These are phyloP conservation scores for Mycena crocata DNA, from an alignment of 768 basidiomycete species.

Conservation along the genomic window DNA sequence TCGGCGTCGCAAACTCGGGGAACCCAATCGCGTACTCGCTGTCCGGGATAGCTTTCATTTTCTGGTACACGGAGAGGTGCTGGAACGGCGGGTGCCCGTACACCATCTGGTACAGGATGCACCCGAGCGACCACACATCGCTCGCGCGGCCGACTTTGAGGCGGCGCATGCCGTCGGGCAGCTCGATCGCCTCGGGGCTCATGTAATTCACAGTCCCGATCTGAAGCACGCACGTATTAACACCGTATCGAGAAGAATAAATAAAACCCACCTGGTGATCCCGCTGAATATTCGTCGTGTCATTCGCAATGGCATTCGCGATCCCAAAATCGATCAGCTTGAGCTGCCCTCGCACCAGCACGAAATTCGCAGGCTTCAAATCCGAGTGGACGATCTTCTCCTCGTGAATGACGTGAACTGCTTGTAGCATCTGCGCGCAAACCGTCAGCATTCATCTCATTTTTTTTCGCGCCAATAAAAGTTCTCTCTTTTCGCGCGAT, in stretches of 20 bases:
- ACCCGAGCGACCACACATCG: constrained; percentile 98
- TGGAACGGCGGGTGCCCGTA: constrained; percentile 96
- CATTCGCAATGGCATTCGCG: constrained; percentile 97
- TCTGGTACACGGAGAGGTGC: constrained; percentile 82
- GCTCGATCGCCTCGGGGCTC: constrained; percentile 96
- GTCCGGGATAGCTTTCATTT: constrained; percentile 96
- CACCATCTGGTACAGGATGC: constrained; percentile 98
- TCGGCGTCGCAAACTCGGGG: constrained; percentile 74
- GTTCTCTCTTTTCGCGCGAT: no score
- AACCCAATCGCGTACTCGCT: constrained; percentile 82
- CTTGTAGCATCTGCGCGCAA: constrained; percentile 87
- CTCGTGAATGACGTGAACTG: constrained; percentile 97
- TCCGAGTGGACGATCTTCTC: constrained; percentile 99
- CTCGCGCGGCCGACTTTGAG: constrained; percentile 96
- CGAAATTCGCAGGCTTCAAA: constrained; percentile 98
- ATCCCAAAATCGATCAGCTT: constrained; percentile 99
- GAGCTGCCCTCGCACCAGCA: constrained; percentile 92
- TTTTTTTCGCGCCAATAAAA: no score
- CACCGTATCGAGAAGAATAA: background rate
- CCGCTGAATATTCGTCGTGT: constrained; percentile 97
- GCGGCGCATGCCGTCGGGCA: constrained; percentile 86
- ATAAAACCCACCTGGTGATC: constrained; percentile 82
- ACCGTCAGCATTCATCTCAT: no score
- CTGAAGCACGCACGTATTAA: constrained; percentile 50
- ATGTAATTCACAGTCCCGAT: constrained; percentile 99